These are phyloP conservation scores for Diaporthe citriasiana DNA, from an alignment of 2,329 filamentous ascomycete species.

Conservation along the genomic window DNA sequence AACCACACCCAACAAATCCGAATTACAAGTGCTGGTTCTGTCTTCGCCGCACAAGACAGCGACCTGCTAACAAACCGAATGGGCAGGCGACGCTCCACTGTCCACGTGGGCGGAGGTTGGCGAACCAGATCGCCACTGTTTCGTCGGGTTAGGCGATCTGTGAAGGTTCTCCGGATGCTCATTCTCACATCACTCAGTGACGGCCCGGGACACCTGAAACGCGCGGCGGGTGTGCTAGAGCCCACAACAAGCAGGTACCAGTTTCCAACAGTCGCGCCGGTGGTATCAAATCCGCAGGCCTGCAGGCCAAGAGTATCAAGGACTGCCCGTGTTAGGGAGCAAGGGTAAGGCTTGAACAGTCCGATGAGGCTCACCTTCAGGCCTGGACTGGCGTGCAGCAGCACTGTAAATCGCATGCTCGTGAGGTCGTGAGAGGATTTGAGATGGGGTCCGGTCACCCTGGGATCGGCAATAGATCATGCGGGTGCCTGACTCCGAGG, in stretches of 20 bases:
- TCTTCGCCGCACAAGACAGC: not conserved
- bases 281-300: conserved; percentile 14
- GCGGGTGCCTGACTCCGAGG: conserved; percentile 31
- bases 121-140: conserved; percentile 18
- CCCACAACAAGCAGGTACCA: conserved; percentile 1
- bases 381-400: conserved; percentile 1
- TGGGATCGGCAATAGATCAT: conserved; percentile 2
- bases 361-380: conserved; percentile 9
- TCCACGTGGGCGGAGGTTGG: conserved; percentile 17
- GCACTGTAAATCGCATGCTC: conserved; percentile 1
- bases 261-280: conserved; percentile 6
- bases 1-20: not conserved
- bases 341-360: conserved; percentile 11
- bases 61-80: not conserved
- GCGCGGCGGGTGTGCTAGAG: conserved; percentile 24
- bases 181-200: conserved; percentile 2
- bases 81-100: conserved; percentile 2
- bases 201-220: conserved; percentile 28
- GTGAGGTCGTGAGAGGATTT: conserved; percentile 1
- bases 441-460: conserved; percentile 2
- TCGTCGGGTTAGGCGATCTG: conserved; percentile 10
- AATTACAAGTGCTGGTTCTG: not conserved
- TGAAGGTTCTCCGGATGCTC: conserved; percentile 18
- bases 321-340: not conserved
- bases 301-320: not conserved